Evolutionary conservation across 2,329 filamentous ascomycete species (phyloP), one percentile per base, ranked within the genome.

Genomic region (Exophiala sp.): DNA sequence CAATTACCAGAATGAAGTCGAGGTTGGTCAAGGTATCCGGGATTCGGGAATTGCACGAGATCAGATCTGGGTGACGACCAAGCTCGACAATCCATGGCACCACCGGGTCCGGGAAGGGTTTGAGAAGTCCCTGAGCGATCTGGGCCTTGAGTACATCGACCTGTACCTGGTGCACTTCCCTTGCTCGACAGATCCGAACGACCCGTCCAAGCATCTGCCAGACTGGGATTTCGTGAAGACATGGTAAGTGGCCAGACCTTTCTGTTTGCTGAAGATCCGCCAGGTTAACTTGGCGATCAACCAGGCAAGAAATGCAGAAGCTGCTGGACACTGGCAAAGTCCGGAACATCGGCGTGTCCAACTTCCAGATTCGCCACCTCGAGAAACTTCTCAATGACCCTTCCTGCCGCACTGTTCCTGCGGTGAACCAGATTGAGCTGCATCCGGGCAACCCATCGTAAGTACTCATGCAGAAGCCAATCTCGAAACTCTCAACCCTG

Each of bases 11-110:
- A 90, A 94, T 67, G 88, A 95, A 70, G 78, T 84, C 41, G 86
- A 91, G 67, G 88, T 94, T 13, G 88, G 88, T 56, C 73, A 82
- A 64, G 88, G 85, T 8, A 77, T 95, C 46, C 80, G 81, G 64
- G 82, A 86, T 48, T 87, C 80, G 3, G 86, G 86, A 19, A 73
- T 86, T 61, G 85, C 83, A 76, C 79, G 88, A 54, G 79, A 85
- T 65, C 86, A 94, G 50, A 70, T 94, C 55, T 94, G 93, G 70
- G 80, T 94, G 52, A 86, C 87, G 47, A 88, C 83, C 62, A 94
- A 95, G 76, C 78, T 90, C 30, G 94, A 88, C 86, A 84, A 82
- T 63, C 51, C 51, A 11, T 54, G 51, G 51, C 48, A 53, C 4
- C 43, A 62, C 21, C 62, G 62, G 8, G 65, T 70, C 2, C 62